These are phyloP conservation scores for Parmelia sp. DNA, from an alignment of 495 filamentous ascomycete species.

Conservation along the genomic window DNA sequence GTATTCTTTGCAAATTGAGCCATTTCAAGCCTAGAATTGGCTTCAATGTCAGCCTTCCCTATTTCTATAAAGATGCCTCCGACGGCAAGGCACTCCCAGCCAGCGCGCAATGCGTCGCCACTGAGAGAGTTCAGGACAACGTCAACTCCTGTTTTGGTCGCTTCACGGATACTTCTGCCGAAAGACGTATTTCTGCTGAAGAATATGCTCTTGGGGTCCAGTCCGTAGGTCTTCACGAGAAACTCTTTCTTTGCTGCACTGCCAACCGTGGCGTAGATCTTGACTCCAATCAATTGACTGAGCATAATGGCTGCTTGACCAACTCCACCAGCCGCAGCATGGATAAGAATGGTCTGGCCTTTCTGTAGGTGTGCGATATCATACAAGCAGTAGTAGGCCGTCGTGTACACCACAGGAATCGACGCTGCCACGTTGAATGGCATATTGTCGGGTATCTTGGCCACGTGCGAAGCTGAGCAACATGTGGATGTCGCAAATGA, in stretches of 20 bases:
- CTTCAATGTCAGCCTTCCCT: constrained; percentile 33
- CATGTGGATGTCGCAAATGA: not conserved
- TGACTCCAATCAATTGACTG: constrained; percentile 31
- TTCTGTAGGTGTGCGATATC: not conserved
- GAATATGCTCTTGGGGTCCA: constrained; percentile 38
- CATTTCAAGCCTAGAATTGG: constrained; percentile 24
- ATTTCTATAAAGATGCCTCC: constrained; percentile 44
- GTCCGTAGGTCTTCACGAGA: constrained; percentile 19
- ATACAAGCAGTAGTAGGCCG: constrained; percentile 6
- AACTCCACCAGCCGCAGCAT: constrained; percentile 41
- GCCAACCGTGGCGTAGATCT: constrained; percentile 43
- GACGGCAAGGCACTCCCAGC: constrained; percentile 44
- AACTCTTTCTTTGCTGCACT: constrained; percentile 37
- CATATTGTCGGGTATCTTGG: not conserved
- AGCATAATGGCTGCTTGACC: constrained; percentile 45
- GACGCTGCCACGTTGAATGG: constrained; percentile 2
- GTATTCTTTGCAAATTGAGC: constrained; percentile 1
- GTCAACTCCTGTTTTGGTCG: constrained; percentile 51
- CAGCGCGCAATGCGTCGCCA: constrained; percentile 38
- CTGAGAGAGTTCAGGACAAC: constrained; percentile 47
- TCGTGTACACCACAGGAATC: not conserved
- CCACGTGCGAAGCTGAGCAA: not conserved
- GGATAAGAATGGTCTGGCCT: constrained; percentile 39
- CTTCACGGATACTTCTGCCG: constrained; percentile 38
- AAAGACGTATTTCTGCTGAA: constrained; percentile 43